phyloP scores from a whole-genome alignment of 2,329 filamentous ascomycete species.

The Penicillium sp. region DNA sequence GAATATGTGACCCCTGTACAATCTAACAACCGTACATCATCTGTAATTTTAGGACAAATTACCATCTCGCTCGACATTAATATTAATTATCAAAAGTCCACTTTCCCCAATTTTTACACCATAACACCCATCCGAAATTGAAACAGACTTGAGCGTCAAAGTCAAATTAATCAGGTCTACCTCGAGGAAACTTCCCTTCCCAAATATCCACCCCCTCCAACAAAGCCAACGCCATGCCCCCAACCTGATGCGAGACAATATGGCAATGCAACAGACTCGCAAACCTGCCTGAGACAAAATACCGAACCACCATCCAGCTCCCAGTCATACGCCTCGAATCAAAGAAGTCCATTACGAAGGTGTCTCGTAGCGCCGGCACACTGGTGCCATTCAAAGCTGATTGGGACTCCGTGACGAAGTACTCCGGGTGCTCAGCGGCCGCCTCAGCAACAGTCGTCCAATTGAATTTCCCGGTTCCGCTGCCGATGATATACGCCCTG shows the following conservation, averaged over 20 bases:
- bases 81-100: not conserved
- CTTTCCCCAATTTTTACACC: not conserved
- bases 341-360: constrained; percentile 39
- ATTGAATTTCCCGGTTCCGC: constrained; percentile 43
- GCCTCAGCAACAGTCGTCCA: constrained; percentile 50
- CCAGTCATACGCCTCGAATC: constrained; percentile 26
- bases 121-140: not conserved
- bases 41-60: not conserved
- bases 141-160: too few species aligned
- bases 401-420: constrained; percentile 47
- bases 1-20: constrained; percentile 38
- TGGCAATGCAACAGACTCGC: constrained; percentile 58
- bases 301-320: constrained; percentile 51
- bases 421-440: constrained; percentile 41
- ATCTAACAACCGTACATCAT: not conserved
- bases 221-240: constrained; percentile 55
- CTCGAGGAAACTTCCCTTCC: constrained; percentile 36
- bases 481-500: constrained; percentile 51
- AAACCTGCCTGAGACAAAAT: constrained; percentile 53
- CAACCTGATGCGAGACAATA: constrained; percentile 53
- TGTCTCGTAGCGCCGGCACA: constrained; percentile 47
- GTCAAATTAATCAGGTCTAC: not conserved
- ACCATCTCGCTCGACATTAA: not conserved
- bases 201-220: constrained; percentile 55
- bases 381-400: not conserved